Evolutionary conservation across 345 rosid genomes (phyloP).

Genomic region (Ceriops decandra): DNA sequence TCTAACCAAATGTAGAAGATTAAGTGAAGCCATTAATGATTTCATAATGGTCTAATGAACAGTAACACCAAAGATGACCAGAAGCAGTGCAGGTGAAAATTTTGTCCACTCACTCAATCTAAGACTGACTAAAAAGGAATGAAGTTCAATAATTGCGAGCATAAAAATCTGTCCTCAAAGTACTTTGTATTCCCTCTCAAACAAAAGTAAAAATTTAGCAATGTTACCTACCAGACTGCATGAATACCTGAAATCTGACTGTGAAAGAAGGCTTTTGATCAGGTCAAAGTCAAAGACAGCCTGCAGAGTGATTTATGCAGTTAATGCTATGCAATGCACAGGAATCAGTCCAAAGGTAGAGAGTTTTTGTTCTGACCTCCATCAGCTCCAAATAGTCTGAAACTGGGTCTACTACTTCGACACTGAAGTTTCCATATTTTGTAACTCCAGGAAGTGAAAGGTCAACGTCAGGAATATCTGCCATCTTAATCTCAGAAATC

Average conservation of each 20-base stretch:
- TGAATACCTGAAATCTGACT: slow-evolving; percentile 72
- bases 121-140: too few relatives aligned
- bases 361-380: slow-evolving; percentile 54
- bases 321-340: slow-evolving; percentile 13
- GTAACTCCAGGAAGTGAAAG: slow-evolving; percentile 68
- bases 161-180: too few relatives aligned
- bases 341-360: slow-evolving; percentile 1
- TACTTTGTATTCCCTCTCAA: too few relatives aligned
- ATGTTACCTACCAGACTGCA: slow-evolving; percentile 14
- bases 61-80: too few relatives aligned
- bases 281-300: slow-evolving; percentile 79
- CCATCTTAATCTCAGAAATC: slow-evolving; percentile 85
- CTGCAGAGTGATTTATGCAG: slow-evolving; percentile 47
- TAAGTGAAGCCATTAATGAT: too few relatives aligned
- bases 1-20: too few relatives aligned
- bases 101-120: too few relatives aligned
- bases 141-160: too few relatives aligned
- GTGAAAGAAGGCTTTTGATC: slow-evolving; percentile 43
- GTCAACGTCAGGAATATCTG: slow-evolving; percentile 76
- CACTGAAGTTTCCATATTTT: slow-evolving; percentile 60
- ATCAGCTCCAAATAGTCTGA: slow-evolving; percentile 85
- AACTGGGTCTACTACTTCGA: slow-evolving; percentile 89
- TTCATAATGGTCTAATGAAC: too few relatives aligned
- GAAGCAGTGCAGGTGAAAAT: too few relatives aligned
- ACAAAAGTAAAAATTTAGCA: background rate